Conservation (phyloP, 1,139 yeast genomes). For the Nakaseomyces bracarensis region DNA sequence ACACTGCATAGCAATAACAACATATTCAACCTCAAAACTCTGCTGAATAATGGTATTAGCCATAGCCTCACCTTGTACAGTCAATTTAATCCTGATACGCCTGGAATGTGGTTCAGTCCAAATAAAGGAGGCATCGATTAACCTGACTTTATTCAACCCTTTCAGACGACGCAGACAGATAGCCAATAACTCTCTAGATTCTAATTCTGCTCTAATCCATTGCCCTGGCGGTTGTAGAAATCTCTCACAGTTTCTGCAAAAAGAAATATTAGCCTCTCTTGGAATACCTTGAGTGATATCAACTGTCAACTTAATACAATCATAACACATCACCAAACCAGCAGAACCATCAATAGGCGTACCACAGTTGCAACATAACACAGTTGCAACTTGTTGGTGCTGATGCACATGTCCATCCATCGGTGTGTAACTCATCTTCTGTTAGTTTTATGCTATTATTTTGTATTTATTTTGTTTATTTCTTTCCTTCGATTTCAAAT, state of each 20-base stretch:
- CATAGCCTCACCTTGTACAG: slow-evolving; percentile 96
- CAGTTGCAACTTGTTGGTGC: slow-evolving; percentile 57
- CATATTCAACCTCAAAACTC: slow-evolving; percentile 88
- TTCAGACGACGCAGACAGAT: slow-evolving; percentile 79
- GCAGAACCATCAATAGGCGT: slow-evolving; percentile 94
- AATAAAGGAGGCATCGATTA: slow-evolving; percentile 87
- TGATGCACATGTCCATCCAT: slow-evolving; percentile 22
- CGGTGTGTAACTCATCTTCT: slow-evolving; percentile 26
- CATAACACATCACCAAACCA: slow-evolving; percentile 94
- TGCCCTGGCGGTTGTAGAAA: slow-evolving; percentile 90
- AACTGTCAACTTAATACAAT: slow-evolving; percentile 87
- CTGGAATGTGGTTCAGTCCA: slow-evolving; percentile 99
- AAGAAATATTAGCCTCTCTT: slow-evolving; percentile 83
- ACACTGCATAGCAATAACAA: slow-evolving; percentile 94
- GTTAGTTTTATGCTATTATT: neutral
- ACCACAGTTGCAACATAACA: slow-evolving; percentile 97
- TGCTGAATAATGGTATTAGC: slow-evolving; percentile 89
- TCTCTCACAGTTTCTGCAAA: slow-evolving; percentile 95
- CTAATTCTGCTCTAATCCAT: slow-evolving; percentile 87
- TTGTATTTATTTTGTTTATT: neutral
- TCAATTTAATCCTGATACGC: slow-evolving; percentile 78
- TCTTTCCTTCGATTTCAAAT: neutral
- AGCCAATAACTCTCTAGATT: slow-evolving; percentile 86
- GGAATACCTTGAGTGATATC: slow-evolving; percentile 96
- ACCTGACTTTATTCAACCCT: slow-evolving; percentile 80